phyloP scores from a whole-genome alignment of 1,139 yeast species.

The Hansenula anomala region DNA sequence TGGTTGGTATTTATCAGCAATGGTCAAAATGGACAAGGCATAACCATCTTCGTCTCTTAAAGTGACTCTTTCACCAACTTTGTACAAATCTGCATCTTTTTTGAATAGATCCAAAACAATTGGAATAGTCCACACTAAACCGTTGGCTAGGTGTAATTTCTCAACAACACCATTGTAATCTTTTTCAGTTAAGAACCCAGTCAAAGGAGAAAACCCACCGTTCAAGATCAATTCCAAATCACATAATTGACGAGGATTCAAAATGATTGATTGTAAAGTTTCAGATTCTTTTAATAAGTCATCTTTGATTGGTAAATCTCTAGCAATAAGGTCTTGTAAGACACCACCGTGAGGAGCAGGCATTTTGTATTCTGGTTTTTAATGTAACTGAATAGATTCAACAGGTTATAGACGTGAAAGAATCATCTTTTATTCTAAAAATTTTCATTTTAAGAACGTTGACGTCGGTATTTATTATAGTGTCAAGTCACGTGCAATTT shows the following conservation, averaged over 20 bases:
- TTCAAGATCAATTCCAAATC: slow-evolving; percentile 86
- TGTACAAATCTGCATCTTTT: slow-evolving; percentile 42
- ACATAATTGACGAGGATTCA: slow-evolving; percentile 88
- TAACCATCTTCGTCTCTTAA: slow-evolving; percentile 81
- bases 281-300: slow-evolving; percentile 56
- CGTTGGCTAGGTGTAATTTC: slow-evolving; percentile 69
- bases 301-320: slow-evolving; percentile 64
- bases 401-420: too few relatives aligned
- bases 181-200: slow-evolving; percentile 76
- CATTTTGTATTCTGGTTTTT: slow-evolving; percentile 32
- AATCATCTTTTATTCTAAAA: too few relatives aligned
- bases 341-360: slow-evolving; percentile 90
- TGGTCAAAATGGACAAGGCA: slow-evolving; percentile 75
- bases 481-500: slow-evolving; percentile 11
- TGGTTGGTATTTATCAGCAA: slow-evolving; percentile 77
- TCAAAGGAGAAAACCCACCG: slow-evolving; percentile 93
- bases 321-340: slow-evolving; percentile 76
- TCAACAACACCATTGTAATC: slow-evolving; percentile 82
- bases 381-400: background rate
- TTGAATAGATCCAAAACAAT: slow-evolving; percentile 77
- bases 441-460: too few relatives aligned
- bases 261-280: slow-evolving; percentile 45
- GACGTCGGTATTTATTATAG: too few relatives aligned
- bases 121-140: slow-evolving; percentile 89
- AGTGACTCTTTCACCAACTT: slow-evolving; percentile 60